A percentile compares a stretch with the other conserved stretches of the same genome.
Conservation (phyloP, 2,329 filamentous ascomycete genomes). For the Clathrospora elynae region DNA sequence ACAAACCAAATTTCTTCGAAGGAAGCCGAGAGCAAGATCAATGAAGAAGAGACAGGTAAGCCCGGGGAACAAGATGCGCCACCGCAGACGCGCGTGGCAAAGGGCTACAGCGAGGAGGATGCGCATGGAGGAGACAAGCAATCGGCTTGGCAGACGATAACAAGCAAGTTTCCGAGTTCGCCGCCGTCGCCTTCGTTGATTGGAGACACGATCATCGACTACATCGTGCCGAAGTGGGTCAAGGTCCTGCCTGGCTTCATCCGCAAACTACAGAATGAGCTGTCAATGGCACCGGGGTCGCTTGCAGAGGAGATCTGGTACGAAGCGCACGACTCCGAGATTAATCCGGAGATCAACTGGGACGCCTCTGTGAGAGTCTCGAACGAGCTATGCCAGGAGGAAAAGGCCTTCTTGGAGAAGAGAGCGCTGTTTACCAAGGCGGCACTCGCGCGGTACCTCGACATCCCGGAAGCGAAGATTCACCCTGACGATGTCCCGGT, state of each 20-base stretch:
- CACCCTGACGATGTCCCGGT: constrained; percentile 90
- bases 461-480: constrained; percentile 77
- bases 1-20: constrained; percentile 25
- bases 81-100: constrained; percentile 40
- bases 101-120: constrained; percentile 29
- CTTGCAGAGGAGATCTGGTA: constrained; percentile 92
- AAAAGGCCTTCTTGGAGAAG: constrained; percentile 73
- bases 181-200: constrained; percentile 45
- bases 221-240: constrained; percentile 83
- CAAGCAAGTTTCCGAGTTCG: constrained; percentile 36
- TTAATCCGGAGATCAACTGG: constrained; percentile 86
- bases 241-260: constrained; percentile 75
- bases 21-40: constrained; percentile 24
- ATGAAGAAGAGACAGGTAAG: constrained; percentile 16
- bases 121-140: constrained; percentile 18
- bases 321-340: constrained; percentile 80
- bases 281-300: constrained; percentile 85
- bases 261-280: constrained; percentile 81
- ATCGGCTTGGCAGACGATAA: constrained; percentile 45
- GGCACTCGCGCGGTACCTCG: constrained; percentile 82
- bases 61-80: constrained; percentile 42
- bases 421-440: constrained; percentile 70
- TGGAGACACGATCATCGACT: constrained; percentile 65
- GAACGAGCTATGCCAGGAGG: constrained; percentile 78
- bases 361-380: constrained; percentile 83